Base-by-base conservation (phyloP, 768 basidiomycete genomes). In the Mycena alexandri region DNA sequence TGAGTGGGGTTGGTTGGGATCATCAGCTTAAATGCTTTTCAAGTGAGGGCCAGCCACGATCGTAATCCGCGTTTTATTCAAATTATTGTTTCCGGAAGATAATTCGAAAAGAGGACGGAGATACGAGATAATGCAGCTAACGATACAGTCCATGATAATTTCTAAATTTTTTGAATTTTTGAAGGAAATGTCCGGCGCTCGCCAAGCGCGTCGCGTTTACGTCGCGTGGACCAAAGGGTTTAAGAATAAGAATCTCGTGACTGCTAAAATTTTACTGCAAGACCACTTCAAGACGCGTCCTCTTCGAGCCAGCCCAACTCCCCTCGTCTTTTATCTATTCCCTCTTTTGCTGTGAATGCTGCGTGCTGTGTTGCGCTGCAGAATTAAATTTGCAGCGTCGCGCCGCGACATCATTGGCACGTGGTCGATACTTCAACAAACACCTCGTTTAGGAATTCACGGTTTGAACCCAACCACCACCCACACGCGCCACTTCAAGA, bases 301-400 rank as follows among this genome's bases (percentile, higher is more conserved):
- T 14, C n/a, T 29, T 21, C 21, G 11, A 33, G 33, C 38, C n/a
- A 36, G 34, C 7, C 46, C 48, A 25, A 29, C 34, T 63, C 53
- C 9, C 42, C 56, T 34, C 0, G 17, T 54, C 5, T 12, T 11
- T 13, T 55, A n/a, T 41, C 11, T 44, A 42, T 33, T 41, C 44
- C 29, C 53, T 55, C 43, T 47, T 38, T 63, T 51, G 21, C 25
- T 9, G 60, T 70, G 69, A 51, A 70, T 70, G 69, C 65, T 70
- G 12, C 64, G 55, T 22, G 65, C 60, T 38, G 54, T 22, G 16
- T 47, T 66, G 41, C 58, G 51, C 19, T 66, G 61, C 17, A 29
- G 61, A 53, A 58, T 58, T 33, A 55, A 61, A 48, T 55, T 64
- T 21, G 42, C 43, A 21, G 4, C 36, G 14, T 50, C 29, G 29